Base-by-base conservation (phyloP, 306 rosid genomes). In the Vicia sativa region DNA sequence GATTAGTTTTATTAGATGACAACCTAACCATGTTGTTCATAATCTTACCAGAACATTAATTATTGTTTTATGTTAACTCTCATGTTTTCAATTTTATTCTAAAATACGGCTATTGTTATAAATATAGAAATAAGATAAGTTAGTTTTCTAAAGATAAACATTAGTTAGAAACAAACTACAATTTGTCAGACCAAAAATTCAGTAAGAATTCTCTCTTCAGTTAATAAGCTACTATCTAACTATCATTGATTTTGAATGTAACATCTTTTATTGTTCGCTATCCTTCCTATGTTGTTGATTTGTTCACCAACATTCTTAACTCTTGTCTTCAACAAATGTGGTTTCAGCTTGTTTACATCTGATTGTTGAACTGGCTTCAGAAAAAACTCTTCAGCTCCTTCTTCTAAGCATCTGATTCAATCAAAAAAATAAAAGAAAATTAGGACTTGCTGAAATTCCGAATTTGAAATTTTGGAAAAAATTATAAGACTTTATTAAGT, bases 301-400 rank as follows among this genome's bases (percentile, higher is more conserved):
- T 74, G 64, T 0, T 65, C 45, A 16, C 74, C 81, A 53, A 63
- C 65, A 55, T 87, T 90, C 72, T 80, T 78, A 3, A 66, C 60
- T 77, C 46, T 80, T 43, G 84, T 73, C 79, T 78, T 91, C 78
- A 85, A 19, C 65, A 91, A 62, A 84, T 82, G 88, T 14, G 97
- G 97, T 72, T 62, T 86, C 5, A 91, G 91, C 78, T 87, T 91
- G 73, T 75, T 80, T 21, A 91, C 88, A 80, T 91, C 96, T 19
- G 91, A 74, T 73, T 83, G 78, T 44, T 85, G 88, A 71, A 91
- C 93, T 74, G 93, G 97, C 67, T 91, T 91, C 73, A 88, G 60
- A 61, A 91, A 76, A 60, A 91, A 91, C 54, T 88, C 96, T 75
- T 88, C 86, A 70, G 97, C 96, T 52, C 97, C 97, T 69, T 88